A percentile compares a stretch with the other conserved stretches of the same genome.
These are phyloP conservation scores for Venustampulla echinocandica DNA, from an alignment of 495 filamentous ascomycete genomes.

Conservation along the genomic window DNA sequence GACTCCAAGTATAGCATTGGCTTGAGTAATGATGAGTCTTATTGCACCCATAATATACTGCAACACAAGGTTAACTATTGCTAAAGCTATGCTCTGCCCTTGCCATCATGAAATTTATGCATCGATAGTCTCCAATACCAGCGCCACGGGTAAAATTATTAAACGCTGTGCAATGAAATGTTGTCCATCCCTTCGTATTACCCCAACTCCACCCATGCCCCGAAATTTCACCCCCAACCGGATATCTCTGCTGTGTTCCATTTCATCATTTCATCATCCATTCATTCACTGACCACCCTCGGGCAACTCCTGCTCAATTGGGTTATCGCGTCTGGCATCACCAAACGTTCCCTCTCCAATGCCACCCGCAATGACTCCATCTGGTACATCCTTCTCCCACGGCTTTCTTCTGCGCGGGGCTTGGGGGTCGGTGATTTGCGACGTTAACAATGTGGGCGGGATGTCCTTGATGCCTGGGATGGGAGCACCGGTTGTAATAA, in stretches of 20 bases:
- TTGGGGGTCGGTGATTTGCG: conserved; percentile 46
- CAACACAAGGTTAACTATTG: too few relatives aligned
- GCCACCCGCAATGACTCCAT: conserved; percentile 14
- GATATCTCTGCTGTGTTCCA: too few relatives aligned
- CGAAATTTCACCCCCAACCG: too few relatives aligned
- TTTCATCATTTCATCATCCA: too few relatives aligned
- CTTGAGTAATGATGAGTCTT: not conserved
- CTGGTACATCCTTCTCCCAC: conserved; percentile 55
- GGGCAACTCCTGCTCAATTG: conserved; percentile 19
- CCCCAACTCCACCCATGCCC: too few relatives aligned
- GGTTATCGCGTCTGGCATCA: conserved; percentile 15
- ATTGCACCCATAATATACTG: not conserved
- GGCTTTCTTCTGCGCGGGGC: conserved; percentile 59
- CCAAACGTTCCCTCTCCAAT: conserved; percentile 19
- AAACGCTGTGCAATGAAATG: too few relatives aligned
- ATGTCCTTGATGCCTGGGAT: conserved; percentile 89
- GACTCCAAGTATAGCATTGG: too few relatives aligned
- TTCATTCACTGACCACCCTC: too few relatives aligned
- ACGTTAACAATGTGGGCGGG: conserved; percentile 68
- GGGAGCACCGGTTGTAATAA: conserved; percentile 74
- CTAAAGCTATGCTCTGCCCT: too few relatives aligned
- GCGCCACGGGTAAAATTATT: not conserved
- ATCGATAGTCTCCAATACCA: not conserved
- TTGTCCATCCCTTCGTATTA: too few relatives aligned
- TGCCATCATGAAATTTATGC: not conserved